Base-by-base conservation (phyloP, 2,329 filamentous ascomycete genomes). In the Ampelomyces quisqualis region DNA sequence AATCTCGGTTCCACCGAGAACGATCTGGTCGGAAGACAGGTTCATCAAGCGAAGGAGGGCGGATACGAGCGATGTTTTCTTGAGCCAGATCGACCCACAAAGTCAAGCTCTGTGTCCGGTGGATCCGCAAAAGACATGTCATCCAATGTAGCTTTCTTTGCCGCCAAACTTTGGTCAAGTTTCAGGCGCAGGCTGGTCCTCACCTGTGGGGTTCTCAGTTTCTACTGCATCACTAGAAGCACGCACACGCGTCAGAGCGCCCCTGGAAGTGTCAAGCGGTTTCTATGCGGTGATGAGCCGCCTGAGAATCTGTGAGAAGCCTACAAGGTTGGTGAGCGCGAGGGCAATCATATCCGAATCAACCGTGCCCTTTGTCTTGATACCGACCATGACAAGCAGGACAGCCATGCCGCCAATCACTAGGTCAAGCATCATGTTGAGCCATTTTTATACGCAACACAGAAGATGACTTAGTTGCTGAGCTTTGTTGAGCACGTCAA, bases 181-280 rank as follows among this genome's bases (percentile, higher is more conserved):
- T 1, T 59, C 47, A 9, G 69, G 63, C 4, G 62, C 49, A 34
- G 23, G 23, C 13, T 21, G 5, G 41, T 47, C n/a, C 51, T 50
- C 34, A 62, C 55, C 49, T 73, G 70, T 4, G 73, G 78, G 35
- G 81, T 74, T 66, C 45, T 77, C 74, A 0, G 67, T 68, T 4
- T 64, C 47, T 2, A 70, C 70, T 9, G 58, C 65, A 9, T 65
- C 59, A 2, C 65, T 67, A 43, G 79, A 79, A 4, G 69, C 64
- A 48, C 73, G 74, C 33, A 80, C 65, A 7, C 79, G 68, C 7
- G 71, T 64, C 14, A 81, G 68, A 3, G 78, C 77, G 6, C 78
- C 78, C 22, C 81, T 70, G n/a, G 72, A 71, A 0, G 77, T 80
- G 49, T 81, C 79, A 15, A 81, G 61, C 13, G 66, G 65, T 1